These are phyloP conservation scores for Wakefieldia striispora DNA, from an alignment of 768 basidiomycete genomes.

Conservation along the genomic window DNA sequence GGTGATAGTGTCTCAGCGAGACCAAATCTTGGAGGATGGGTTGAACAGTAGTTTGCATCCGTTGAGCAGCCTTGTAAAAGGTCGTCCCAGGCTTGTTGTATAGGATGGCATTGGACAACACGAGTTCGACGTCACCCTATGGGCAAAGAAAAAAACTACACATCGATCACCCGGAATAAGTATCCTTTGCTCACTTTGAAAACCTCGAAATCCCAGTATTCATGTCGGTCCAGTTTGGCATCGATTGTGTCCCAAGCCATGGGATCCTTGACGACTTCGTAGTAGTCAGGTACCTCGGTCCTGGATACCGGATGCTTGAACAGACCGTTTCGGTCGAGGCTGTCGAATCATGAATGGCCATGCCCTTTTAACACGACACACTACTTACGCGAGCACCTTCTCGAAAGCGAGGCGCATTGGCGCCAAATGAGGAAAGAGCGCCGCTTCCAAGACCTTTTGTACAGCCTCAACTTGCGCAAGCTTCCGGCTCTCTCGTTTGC, in stretches of 20 bases:
- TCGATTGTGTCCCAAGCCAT: conserved; percentile 90
- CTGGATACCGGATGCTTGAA: conserved; percentile 85
- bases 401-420: conserved; percentile 64
- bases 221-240: conserved; percentile 72
- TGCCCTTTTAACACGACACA: neutral
- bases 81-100: conserved; percentile 81
- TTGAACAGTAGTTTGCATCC: conserved; percentile 48
- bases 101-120: conserved; percentile 78
- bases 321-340: conserved; percentile 67
- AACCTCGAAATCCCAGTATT: conserved; percentile 73
- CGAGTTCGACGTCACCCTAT: conserved; percentile 80
- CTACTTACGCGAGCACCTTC: conserved; percentile 63
- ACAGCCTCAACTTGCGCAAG: conserved; percentile 64
- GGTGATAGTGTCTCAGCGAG: conserved; percentile 17
- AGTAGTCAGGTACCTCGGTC: conserved; percentile 85
- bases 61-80: conserved; percentile 66
- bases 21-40: conserved; percentile 35
- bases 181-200: conserved; percentile 55
- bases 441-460: conserved; percentile 57
- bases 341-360: conserved; percentile 31
- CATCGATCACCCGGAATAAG: neutral
- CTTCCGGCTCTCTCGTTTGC: conserved; percentile 83
- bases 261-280: conserved; percentile 77
- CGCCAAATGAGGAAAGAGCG: conserved; percentile 66
- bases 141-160: neutral